Evolutionary conservation across 768 basidiomycete genomes (phyloP).

Genomic region (Panellus pusillus): DNA sequence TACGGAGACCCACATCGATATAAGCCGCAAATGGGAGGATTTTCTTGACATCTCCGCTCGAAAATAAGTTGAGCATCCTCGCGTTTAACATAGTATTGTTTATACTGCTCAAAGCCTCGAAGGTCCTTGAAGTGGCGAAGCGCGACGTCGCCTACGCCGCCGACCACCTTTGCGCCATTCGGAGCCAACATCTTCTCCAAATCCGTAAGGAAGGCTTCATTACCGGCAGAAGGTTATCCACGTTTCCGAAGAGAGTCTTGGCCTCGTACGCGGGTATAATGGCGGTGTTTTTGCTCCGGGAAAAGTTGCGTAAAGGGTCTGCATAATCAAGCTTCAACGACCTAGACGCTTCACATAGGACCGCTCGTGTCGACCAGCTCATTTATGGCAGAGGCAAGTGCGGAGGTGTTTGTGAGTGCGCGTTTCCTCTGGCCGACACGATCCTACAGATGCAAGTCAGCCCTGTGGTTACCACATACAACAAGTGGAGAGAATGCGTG

Average conservation of each 20-base stretch:
- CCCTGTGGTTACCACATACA: neutral
- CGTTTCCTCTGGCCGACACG: conserved; percentile 51
- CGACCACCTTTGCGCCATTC: conserved; percentile 54
- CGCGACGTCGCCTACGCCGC: conserved; percentile 81
- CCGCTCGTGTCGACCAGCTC: conserved; percentile 90
- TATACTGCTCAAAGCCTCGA: conserved; percentile 87
- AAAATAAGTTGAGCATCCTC: conserved; percentile 92
- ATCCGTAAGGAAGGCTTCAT: conserved; percentile 82
- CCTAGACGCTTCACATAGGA: conserved; percentile 82
- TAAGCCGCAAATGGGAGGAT: conserved; percentile 82
- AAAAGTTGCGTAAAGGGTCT: conserved; percentile 84
- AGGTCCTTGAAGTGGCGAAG: conserved; percentile 84
- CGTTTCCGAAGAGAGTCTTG: conserved; percentile 90
- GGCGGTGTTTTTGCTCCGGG: conserved; percentile 79
- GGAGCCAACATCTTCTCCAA: conserved; percentile 75
- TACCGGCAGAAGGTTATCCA: conserved; percentile 87
- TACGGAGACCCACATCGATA: conserved; percentile 68
- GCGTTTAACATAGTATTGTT: conserved; percentile 86
- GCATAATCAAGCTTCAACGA: conserved; percentile 89
- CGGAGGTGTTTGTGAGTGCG: conserved; percentile 61
- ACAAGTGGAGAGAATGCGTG: too few species aligned
- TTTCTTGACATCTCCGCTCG: conserved; percentile 80
- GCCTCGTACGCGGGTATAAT: conserved; percentile 91
- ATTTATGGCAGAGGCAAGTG: conserved; percentile 72
- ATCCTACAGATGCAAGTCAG: conserved; percentile 31